Base-by-base conservation (phyloP, 495 filamentous ascomycete species). In the Aspergillus funiculosus region DNA sequence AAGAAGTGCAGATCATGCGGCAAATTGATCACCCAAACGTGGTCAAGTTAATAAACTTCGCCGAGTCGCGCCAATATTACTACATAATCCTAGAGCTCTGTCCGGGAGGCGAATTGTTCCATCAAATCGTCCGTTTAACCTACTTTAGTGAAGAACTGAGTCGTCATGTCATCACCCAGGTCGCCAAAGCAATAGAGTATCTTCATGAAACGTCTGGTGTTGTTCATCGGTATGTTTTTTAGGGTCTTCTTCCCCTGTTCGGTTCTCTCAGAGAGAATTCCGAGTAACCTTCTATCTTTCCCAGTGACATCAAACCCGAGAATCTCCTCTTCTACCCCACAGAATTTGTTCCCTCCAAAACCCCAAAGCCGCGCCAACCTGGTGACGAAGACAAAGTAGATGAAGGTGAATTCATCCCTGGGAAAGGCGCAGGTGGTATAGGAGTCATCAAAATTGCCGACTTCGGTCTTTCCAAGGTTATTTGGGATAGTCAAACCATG, bases 401-500 rank as follows among this genome's bases (percentile, higher is more conserved):
- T 52, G 92, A 98, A 63, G 92, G 92, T 42, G 91, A 96, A 60
- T 98, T 95, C 50, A 79, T 90, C 42, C 72, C 72, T 13, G 89
- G 89, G 1, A 66, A 85, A 29, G 92, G 92, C 18, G 71, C 86
- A n/a, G 92, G 92, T 45, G 94, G 91, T 21, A 98, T 98, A 53
- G 92, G 92, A 20, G 71, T 71, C 45, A 94, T 98, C 70, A 97
- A 97, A 73, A 90, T 98, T 60, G 92, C 92, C 49, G 92, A 98
- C 61, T 98, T 98, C 62, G 92, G 92, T 44, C 70, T 98, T 7
- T 96, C 90, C 32, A 98, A 98, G 67, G 82, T 98, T 43, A 88
- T 98, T 7, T 98, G 92, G 92, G 94, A 98, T 56, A 89, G 79
- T 44, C 87, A 94, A 59, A 98, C 92, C n/a, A 96, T 96, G 89